phyloP scores from a whole-genome alignment of 2,329 filamentous ascomycete species.

The Colletotrichum tabaci region DNA sequence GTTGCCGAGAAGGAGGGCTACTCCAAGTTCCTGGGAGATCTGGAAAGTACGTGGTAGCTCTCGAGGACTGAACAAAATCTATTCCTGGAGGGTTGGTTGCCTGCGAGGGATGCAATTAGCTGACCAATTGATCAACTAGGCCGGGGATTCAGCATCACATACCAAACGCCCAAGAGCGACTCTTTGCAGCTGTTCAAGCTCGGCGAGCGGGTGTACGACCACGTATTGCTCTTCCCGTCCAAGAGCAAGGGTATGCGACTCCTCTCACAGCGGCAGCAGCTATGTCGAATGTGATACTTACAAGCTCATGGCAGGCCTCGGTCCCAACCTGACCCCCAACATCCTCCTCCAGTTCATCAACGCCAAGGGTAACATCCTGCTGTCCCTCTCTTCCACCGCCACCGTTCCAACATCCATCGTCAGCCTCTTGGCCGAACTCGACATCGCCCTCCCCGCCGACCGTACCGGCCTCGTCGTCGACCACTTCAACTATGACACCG shows the following conservation, averaged over 20 bases:
- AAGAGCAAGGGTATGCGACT: constrained; percentile 83
- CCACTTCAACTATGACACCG: constrained; percentile 92
- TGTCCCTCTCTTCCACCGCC: constrained; percentile 82
- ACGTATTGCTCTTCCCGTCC: constrained; percentile 88
- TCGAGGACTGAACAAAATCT: not conserved
- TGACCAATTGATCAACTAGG: constrained; percentile 64
- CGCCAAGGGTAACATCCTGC: constrained; percentile 89
- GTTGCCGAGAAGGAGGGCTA: constrained; percentile 85
- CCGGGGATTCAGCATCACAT: constrained; percentile 85
- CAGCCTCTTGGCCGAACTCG: constrained; percentile 87
- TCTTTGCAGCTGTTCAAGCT: constrained; percentile 84
- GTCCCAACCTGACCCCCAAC: constrained; percentile 88
- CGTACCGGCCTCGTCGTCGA: constrained; percentile 90
- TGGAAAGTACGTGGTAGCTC: constrained; percentile 70
- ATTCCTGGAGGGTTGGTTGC: constrained; percentile 10
- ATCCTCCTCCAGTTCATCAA: constrained; percentile 93
- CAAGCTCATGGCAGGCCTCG: constrained; percentile 74
- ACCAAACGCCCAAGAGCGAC: constrained; percentile 87
- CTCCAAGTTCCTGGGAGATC: constrained; percentile 82
- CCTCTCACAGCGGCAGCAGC: no score
- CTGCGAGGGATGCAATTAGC: constrained; percentile 34
- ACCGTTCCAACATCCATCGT: constrained; percentile 81
- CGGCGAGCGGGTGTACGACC: constrained; percentile 91
- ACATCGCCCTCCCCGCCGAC: constrained; percentile 89
- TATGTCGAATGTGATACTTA: constrained; percentile 2